Evolutionary conservation across 768 basidiomycete genomes (phyloP), one percentile per base, ranked within the genome.

Genomic region (Favolaschia claudopus): DNA sequence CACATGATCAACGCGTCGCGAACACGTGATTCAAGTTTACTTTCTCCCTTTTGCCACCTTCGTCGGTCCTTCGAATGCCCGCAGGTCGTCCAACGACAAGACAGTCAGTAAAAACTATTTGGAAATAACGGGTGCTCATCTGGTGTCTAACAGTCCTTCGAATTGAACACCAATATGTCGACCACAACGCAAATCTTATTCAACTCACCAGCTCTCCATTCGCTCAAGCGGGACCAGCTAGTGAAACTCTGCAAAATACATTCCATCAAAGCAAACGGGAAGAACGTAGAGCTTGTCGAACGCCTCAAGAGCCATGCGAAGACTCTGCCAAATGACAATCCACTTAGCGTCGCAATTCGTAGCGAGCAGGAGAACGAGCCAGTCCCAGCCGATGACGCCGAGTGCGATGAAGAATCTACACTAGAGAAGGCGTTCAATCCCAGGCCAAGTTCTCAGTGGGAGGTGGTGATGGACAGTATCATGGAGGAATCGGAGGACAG

Each of bases 161-260:
- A n/a, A n/a, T n/a, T n/a, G n/a, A n/a, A n/a, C n/a, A n/a, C n/a
- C n/a, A n/a, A n/a, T n/a, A 89, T 89, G 88, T 85, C 87, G 19
- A 85, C 85, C 9, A 91, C 89, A 2, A 92, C 89, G 0, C 82
- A 92, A 64, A 93, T 94, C 44, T 74, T 94, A 12, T 92, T 90
- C 75, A 92, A 94, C 73, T 92, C 92, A 5, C 90, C 92, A 0
- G 92, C 93, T 2, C 74, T 95, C 27, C 86, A 92, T 69, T 89
- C 91, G 20, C 83, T 95, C 38, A 93, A 92, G 70, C 89, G 93
- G 45, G 87, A 91, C 42, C 92, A 95, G 68, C 89, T 94, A 38
- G 82, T 92, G 50, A 91, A 90, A 62, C 81, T 95, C 47, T 95
- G 92, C 85, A 93, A 93, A 72, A 83, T 88, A 28, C 90, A 95